Percentiles rank a stretch among this genome's conserved stretches.
phyloP scores from a whole-genome alignment of 768 basidiomycete species.

The Strobilomyces confusus region DNA sequence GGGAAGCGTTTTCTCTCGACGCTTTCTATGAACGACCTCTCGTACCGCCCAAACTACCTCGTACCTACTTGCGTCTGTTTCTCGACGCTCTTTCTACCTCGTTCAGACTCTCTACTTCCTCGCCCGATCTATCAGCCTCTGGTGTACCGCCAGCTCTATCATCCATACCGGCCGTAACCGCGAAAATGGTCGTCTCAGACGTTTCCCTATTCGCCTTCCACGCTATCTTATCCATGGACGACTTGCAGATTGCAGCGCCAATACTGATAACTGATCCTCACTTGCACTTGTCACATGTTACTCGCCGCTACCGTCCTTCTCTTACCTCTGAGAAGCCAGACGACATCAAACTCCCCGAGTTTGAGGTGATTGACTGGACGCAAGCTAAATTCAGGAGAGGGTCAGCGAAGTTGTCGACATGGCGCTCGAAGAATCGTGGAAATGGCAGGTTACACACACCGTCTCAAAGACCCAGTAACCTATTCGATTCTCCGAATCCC shows the following conservation, averaged over 20 bases:
- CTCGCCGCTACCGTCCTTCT: constrained; percentile 41
- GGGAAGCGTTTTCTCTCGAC: constrained; percentile 16
- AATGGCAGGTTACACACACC: constrained; percentile 20
- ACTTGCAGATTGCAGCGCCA: constrained; percentile 47
- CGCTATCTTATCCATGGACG: constrained; percentile 15
- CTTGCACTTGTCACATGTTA: constrained; percentile 55
- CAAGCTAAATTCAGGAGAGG: constrained; percentile 34
- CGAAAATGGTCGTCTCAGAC: constrained; percentile 36
- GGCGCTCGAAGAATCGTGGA: constrained; percentile 48
- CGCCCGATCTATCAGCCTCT: constrained; percentile 3
- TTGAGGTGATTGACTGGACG: constrained; percentile 65
- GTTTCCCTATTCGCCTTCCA: constrained; percentile 56
- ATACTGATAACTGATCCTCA: constrained; percentile 72
- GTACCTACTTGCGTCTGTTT: constrained; percentile 52
- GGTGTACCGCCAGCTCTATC: constrained; percentile 1
- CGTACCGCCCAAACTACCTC: constrained; percentile 46
- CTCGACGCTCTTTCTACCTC: constrained; percentile 35
- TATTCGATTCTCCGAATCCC: constrained; percentile 16
- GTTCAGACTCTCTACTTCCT: constrained; percentile 10
- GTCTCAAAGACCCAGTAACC: constrained; percentile 12
- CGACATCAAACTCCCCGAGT: constrained; percentile 42
- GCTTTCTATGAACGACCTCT: constrained; percentile 58
- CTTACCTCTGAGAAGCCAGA: constrained; percentile 19
- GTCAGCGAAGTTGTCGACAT: constrained; percentile 55
- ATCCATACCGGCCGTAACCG: constrained; percentile 6